These are phyloP conservation scores for Trichophyton rubrum DNA, from an alignment of 2,329 filamentous ascomycete species.

Conservation along the genomic window DNA sequence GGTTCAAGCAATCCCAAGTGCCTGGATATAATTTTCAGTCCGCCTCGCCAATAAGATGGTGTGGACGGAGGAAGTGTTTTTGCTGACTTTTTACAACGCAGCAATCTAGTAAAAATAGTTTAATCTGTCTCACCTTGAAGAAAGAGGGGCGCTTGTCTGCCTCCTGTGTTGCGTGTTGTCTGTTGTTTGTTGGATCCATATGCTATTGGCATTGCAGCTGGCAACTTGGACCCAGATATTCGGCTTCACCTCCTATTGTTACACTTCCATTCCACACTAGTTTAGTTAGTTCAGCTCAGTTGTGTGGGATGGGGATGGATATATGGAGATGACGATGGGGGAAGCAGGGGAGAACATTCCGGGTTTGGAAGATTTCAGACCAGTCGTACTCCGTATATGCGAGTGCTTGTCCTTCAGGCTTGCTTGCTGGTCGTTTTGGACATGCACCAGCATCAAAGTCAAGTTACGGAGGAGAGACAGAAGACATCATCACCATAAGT, in stretches of 20 bases:
- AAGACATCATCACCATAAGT: neutral
- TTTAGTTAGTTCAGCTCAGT: neutral
- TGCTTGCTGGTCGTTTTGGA: neutral
- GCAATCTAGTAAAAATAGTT: neutral
- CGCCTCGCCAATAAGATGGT: neutral
- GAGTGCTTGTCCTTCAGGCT: neutral
- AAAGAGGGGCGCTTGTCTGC: neutral
- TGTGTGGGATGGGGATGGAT: neutral
- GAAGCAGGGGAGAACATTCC: neutral
- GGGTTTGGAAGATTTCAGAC: neutral
- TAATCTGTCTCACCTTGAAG: neutral
- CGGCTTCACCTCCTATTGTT: slow-evolving; percentile 3
- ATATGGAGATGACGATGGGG: neutral
- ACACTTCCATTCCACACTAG: slow-evolving; percentile 1
- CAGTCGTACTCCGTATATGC: slow-evolving; percentile 1
- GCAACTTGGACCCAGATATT: slow-evolving; percentile 3
- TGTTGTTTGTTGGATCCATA: slow-evolving; percentile 1
- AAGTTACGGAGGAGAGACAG: neutral
- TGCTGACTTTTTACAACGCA: neutral
- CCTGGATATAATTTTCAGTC: neutral
- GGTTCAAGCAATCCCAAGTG: slow-evolving; percentile 1
- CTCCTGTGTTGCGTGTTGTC: neutral
- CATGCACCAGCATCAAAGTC: neutral
- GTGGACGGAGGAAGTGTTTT: neutral
- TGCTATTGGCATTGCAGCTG: neutral